A percentile compares a stretch with the other conserved stretches of the same genome.
Conservation (phyloP, 306 rosid genomes). For the Cyclanthera cordifolia region DNA sequence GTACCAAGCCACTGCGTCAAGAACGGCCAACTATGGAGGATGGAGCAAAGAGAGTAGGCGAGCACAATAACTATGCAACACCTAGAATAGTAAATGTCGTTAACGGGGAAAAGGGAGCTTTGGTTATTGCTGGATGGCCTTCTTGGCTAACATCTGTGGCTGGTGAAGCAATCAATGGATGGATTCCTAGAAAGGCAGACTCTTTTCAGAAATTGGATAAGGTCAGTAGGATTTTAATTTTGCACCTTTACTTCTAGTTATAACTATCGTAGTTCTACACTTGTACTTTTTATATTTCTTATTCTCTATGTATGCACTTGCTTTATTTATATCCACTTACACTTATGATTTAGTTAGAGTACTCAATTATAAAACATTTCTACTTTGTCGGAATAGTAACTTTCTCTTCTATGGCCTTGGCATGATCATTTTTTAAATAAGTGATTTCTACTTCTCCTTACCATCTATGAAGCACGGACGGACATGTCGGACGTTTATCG, state of each 20-base stretch:
- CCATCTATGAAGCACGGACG: too few relatives aligned
- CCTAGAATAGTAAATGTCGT: conserved; percentile 23
- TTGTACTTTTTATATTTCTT: neutral
- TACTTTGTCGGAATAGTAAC: neutral
- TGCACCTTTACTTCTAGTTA: neutral
- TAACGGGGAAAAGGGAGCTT: conserved; percentile 53
- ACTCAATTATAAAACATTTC: neutral
- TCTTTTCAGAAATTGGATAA: conserved; percentile 71
- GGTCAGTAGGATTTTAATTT: conserved; percentile 22
- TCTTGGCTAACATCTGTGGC: conserved; percentile 78
- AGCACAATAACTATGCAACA: conserved; percentile 16
- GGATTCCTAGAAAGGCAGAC: conserved; percentile 75
- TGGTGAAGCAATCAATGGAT: conserved; percentile 71
- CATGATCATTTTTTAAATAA: neutral
- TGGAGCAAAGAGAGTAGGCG: conserved; percentile 2
- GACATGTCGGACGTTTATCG: too few relatives aligned
- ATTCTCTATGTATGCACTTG: neutral
- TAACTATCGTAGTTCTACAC: neutral
- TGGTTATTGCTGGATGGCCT: conserved; percentile 83
- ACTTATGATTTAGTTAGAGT: neutral
- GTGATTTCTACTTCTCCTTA: neutral
- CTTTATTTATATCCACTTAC: neutral
- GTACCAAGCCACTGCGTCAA: conserved; percentile 18
- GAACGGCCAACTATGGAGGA: conserved; percentile 13
- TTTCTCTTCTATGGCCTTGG: neutral